Conservation (phyloP, 768 basidiomycete genomes). For the Boletus eberwhitei region DNA sequence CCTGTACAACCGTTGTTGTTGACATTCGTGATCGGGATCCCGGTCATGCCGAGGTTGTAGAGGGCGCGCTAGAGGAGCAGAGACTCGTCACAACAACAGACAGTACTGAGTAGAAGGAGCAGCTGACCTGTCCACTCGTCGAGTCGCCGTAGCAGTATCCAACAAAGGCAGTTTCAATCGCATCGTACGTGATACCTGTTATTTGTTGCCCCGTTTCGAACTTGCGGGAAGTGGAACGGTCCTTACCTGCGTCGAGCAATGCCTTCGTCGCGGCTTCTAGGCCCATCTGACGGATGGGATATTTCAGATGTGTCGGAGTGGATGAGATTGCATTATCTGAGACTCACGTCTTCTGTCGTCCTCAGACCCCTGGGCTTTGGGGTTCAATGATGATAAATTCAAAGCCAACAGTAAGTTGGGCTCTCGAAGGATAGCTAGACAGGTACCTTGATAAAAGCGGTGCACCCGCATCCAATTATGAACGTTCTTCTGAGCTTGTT, state of each 20-base stretch:
- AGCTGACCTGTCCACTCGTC: conserved; percentile 66
- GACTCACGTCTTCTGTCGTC: conserved; percentile 66
- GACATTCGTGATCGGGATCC: conserved; percentile 81
- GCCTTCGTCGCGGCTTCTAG: conserved; percentile 86
- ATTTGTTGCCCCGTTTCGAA: neutral
- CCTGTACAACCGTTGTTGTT: conserved; percentile 89
- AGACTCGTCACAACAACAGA: neutral
- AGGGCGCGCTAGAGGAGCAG: conserved; percentile 54
- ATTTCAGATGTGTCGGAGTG: neutral
- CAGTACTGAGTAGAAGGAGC: neutral
- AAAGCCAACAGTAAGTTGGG: neutral
- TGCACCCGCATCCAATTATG: conserved; percentile 20
- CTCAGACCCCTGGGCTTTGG: conserved; percentile 61
- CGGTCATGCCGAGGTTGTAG: conserved; percentile 80
- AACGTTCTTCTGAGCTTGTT: conserved; percentile 13
- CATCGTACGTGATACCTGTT: conserved; percentile 79
- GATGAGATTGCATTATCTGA: too few species aligned
- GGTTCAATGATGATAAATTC: neutral
- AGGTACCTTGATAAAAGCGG: conserved; percentile 19
- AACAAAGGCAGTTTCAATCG: conserved; percentile 69
- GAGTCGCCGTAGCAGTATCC: conserved; percentile 83
- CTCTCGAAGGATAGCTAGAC: neutral
- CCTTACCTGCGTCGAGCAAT: conserved; percentile 72
- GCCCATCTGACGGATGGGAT: conserved; percentile 58
- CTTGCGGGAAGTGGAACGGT: neutral